Conservation (phyloP, 768 basidiomycete genomes). For the Cystobasidiopsis lactophilus region DNA sequence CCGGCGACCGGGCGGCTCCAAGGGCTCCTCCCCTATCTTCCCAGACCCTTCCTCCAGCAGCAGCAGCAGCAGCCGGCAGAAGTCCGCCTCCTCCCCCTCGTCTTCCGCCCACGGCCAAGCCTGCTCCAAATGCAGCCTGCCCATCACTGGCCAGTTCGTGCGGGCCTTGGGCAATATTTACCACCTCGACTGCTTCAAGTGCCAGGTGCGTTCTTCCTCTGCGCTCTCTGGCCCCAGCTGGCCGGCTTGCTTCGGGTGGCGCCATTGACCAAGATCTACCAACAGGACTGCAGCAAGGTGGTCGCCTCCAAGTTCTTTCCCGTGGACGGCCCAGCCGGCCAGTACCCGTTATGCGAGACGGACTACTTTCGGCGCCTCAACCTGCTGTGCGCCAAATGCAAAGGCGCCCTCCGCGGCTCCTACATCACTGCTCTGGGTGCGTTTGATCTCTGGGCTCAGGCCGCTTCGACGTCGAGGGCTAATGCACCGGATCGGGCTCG, state of each 20-base stretch:
- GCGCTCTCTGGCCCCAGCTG: not conserved
- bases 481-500: too few species aligned
- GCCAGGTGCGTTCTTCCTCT: conserved; percentile 43
- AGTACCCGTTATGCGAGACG: conserved; percentile 87
- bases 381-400: conserved; percentile 90
- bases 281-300: conserved; percentile 80
- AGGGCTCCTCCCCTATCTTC: too few species aligned
- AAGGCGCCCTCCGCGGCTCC: conserved; percentile 77
- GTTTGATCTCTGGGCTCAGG: conserved; percentile 23
- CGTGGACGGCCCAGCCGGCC: conserved; percentile 64
- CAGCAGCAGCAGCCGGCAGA: too few species aligned
- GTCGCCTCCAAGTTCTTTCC: conserved; percentile 99
- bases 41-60: too few species aligned
- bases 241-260: conserved; percentile 3
- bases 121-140: conserved; percentile 27
- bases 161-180: conserved; percentile 80
- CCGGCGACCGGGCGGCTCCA: too few species aligned
- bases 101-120: too few species aligned
- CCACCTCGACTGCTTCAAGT: conserved; percentile 95
- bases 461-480: too few species aligned
- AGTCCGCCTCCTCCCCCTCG: too few species aligned
- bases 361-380: conserved; percentile 93
- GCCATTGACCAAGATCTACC: conserved; percentile 7
- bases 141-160: conserved; percentile 83
- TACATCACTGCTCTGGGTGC: conserved; percentile 98